These are phyloP conservation scores for Acidomyces sp. DNA, from an alignment of 495 filamentous ascomycete genomes.

Conservation along the genomic window DNA sequence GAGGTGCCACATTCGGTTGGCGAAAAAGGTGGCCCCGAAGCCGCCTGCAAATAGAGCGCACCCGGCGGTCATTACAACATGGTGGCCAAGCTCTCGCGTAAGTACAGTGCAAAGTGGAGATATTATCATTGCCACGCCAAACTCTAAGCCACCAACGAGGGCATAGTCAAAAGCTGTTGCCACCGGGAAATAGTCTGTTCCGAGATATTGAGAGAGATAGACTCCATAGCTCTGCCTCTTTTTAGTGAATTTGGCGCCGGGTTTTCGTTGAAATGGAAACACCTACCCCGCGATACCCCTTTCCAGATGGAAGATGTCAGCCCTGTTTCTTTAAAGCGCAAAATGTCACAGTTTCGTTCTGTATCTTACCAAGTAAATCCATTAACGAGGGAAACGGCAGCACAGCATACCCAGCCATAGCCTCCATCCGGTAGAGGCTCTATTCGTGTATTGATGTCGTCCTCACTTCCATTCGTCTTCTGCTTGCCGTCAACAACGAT, in stretches of 20 bases:
- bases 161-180: constrained; percentile 36
- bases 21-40: constrained; percentile 35
- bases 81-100: constrained; percentile 27
- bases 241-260: too few species aligned
- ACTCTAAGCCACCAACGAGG: constrained; percentile 38
- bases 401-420: constrained; percentile 34
- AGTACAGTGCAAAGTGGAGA: constrained; percentile 34
- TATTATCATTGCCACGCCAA: constrained; percentile 33
- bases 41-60: constrained; percentile 28
- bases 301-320: too few species aligned
- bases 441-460: too few species aligned
- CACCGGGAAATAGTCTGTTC: constrained; percentile 29
- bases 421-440: too few species aligned
- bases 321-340: too few species aligned
- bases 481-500: too few species aligned
- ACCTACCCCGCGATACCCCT: too few species aligned
- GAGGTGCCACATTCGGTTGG: constrained; percentile 36
- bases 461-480: too few species aligned
- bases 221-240: constrained; percentile 30
- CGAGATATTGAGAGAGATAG: constrained; percentile 38
- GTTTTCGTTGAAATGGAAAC: too few species aligned
- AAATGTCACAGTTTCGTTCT: too few species aligned
- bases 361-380: constrained; percentile 26
- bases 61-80: constrained; percentile 30
- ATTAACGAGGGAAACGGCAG: constrained; percentile 24